Evolutionary conservation across 495 filamentous ascomycete genomes (phyloP), one percentile per base, ranked within the genome.

Genomic region (Lasiosphaeriaceae sp.): DNA sequence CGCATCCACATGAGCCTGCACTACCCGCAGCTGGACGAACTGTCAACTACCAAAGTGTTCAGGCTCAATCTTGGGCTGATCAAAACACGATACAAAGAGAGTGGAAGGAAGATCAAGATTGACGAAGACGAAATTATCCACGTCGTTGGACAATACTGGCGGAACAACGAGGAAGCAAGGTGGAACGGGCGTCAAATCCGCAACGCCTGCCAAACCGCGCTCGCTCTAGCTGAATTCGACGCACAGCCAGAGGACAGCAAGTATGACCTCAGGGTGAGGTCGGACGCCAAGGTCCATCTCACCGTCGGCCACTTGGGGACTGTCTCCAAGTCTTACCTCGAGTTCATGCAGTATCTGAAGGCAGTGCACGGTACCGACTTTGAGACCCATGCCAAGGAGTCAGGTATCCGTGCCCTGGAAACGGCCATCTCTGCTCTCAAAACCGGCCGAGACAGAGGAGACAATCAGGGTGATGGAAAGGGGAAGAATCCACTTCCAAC

Each of bases 1-100:
- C 74, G 79, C 21, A 73, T 81, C 19, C 76, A 82, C 54, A 64
- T 81, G 2, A 59, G 65, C 11, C 68, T 84, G 0, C 69, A 78
- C 37, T 84, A 79, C 62, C 53, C 53, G 2, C 44, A 11, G 23
- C 53, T 55, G 8, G 46, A 16, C 19, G 14, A 19, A 9, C 20
- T 45, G 19, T 22, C 39, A 5, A 63, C 61, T 3, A 22, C 19
- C n/a, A 11, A 46, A 16, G 43, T 63, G 11, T 59, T 63, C 50
- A 39, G 54, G 17, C 20, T 57, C 11, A 63, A 63, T 44, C 37
- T 55, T 22, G 24, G 23, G 2, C n/a, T 53, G 7, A 63, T 63
- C 17, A n/a, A n/a, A n/a, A n/a, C n/a, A n/a, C 52, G 59, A 14
- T 37, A 9, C 34, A 1, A 37, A 37, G 34, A 37, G 14, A 37